A percentile compares a stretch with the other conserved stretches of the same genome.
These are phyloP conservation scores for Irpex rosettiformis DNA, from an alignment of 1,284 basidiomycete species.

Conservation along the genomic window DNA sequence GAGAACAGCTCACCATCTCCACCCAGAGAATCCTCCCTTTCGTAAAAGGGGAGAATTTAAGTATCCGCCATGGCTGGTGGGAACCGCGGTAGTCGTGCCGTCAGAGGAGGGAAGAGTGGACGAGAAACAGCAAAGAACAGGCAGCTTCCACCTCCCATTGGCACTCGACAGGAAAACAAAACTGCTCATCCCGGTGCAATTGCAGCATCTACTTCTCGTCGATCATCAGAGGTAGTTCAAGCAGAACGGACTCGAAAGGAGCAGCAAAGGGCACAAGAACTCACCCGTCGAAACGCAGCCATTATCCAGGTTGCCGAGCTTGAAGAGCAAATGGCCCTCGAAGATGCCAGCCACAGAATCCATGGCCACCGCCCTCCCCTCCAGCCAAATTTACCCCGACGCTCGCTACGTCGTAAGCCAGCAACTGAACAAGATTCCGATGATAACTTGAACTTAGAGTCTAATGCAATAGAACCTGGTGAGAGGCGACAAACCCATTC, in stretches of 20 bases:
- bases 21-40: too few species aligned
- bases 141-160: not conserved
- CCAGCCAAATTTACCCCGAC: not conserved
- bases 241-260: not conserved
- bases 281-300: too few species aligned
- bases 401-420: not conserved
- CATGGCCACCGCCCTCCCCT: not conserved
- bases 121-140: not conserved
- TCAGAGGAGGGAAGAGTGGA: not conserved
- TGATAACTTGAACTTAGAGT: not conserved
- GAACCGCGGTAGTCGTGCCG: not conserved
- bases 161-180: not conserved
- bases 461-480: too few species aligned
- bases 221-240: not conserved
- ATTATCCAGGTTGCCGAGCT: not conserved
- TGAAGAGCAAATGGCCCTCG: not conserved
- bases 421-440: too few species aligned
- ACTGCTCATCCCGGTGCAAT: not conserved
- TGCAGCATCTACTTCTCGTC: not conserved
- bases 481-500: too few species aligned
- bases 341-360: not conserved
- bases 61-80: too few species aligned
- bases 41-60: too few species aligned
- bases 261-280: too few species aligned
- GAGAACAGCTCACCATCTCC: too few species aligned